Percentiles rank a stretch among this genome's conserved stretches.
Conservation (phyloP, 805 yeast species). For the Kodamaea lidongshanica region DNA sequence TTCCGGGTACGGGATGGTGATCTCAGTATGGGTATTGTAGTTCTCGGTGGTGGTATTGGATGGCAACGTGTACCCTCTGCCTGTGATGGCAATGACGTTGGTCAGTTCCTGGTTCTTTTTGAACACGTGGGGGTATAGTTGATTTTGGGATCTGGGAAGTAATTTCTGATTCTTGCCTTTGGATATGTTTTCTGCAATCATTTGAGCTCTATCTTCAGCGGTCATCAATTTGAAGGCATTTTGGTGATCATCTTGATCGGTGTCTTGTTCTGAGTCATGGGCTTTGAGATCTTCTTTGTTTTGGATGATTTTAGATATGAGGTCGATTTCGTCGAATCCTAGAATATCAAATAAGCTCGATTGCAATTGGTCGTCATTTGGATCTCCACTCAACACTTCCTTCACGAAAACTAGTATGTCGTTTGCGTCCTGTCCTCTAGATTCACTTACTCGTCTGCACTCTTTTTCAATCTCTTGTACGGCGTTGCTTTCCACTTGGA, state of each 20-base stretch:
- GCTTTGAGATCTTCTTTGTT: conserved; percentile 24
- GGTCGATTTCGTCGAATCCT: conserved; percentile 81
- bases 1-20: conserved; percentile 72
- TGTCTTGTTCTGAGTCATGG: conserved; percentile 1
- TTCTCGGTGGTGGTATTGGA: conserved; percentile 66
- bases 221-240: conserved; percentile 33
- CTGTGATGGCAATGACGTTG: conserved; percentile 48
- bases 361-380: conserved; percentile 58
- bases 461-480: conserved; percentile 21
- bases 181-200: conserved; percentile 45
- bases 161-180: conserved; percentile 45
- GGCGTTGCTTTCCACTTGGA: conserved; percentile 12
- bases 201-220: conserved; percentile 49
- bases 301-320: conserved; percentile 59
- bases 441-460: conserved; percentile 28
- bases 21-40: conserved; percentile 66
- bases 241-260: conserved; percentile 9
- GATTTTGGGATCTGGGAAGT: conserved; percentile 39
- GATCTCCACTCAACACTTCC: conserved; percentile 26
- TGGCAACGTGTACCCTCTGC: conserved; percentile 76
- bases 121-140: conserved; percentile 82
- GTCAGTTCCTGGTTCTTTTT: conserved; percentile 45
- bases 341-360: conserved; percentile 68
- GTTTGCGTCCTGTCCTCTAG: conserved; percentile 28
- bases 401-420: conserved; percentile 26